A percentile compares a stretch with the other conserved stretches of the same genome.
Evolutionary conservation across 2,329 filamentous ascomycete genomes (phyloP).

Genomic region (Aschersonia sp.): DNA sequence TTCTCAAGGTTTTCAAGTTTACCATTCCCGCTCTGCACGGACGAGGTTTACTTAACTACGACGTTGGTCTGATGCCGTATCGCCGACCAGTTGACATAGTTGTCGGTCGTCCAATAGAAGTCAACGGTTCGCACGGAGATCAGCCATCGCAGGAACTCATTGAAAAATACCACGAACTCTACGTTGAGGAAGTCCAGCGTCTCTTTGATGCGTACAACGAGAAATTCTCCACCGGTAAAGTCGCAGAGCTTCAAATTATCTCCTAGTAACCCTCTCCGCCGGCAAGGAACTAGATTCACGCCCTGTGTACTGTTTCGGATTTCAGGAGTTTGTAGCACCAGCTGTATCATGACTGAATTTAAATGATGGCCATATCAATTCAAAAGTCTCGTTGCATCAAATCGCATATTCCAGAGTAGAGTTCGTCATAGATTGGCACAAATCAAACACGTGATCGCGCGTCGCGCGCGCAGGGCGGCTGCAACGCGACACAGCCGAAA

Average conservation of each 20-base stretch:
- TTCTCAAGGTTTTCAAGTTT: conserved; percentile 81
- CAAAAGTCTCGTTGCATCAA: too few relatives aligned
- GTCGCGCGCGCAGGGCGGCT: too few relatives aligned
- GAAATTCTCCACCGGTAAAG: conserved; percentile 48
- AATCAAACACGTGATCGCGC: too few relatives aligned
- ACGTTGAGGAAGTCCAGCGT: conserved; percentile 59
- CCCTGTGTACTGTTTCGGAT: too few relatives aligned
- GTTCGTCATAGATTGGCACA: too few relatives aligned
- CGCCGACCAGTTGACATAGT: conserved; percentile 78
- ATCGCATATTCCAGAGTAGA: too few relatives aligned
- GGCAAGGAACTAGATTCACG: too few relatives aligned
- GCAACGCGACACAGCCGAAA: too few relatives aligned
- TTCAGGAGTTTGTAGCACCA: too few relatives aligned
- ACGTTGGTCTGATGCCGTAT: conserved; percentile 92
- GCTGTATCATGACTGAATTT: too few relatives aligned
- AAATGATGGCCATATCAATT: too few relatives aligned
- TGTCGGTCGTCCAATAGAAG: conserved; percentile 66
- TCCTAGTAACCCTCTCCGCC: conserved; percentile 21
- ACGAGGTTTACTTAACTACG: conserved; percentile 90
- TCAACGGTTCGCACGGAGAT: conserved; percentile 38
- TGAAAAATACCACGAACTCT: conserved; percentile 64
- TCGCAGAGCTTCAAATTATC: conserved; percentile 53
- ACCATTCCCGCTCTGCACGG: conserved; percentile 86
- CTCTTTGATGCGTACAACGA: conserved; percentile 71
- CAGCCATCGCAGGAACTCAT: conserved; percentile 63